Base-by-base conservation (phyloP, 306 rosid genomes). In the Acacia melanoxylon region DNA sequence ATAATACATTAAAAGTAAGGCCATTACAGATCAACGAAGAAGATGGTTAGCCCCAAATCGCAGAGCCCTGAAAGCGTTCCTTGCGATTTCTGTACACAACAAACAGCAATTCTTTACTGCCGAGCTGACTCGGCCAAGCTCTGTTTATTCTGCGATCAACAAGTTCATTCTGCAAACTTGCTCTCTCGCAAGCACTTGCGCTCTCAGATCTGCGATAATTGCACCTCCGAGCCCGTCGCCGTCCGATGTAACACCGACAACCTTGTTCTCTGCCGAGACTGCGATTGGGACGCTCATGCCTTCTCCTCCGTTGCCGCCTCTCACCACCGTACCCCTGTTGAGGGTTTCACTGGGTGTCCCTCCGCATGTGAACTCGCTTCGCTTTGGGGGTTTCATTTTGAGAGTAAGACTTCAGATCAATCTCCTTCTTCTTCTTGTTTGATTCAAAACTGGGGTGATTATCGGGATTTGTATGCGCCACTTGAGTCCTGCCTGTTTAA, bases 51-150 rank as follows among this genome's bases (percentile, higher is more conserved):
- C n/a, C 85, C 91, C 27, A 85, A 80, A 54, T 79, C 88, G 27
- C 56, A 70, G 51, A 19, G 31, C 20, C 62, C 41, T 3, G 87
- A 72, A 37, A 82, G 80, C 15, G 82, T 86, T 31, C 84, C 89
- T 14, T 91, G 96, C 84, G 96, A 91, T 63, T 91, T 85, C 90
- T 91, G 96, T 82, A 67, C 72, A 2, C 79, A 85, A 7, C 88
- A 82, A 70, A 80, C 68, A 0, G 96, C 96, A 0, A 85, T 91
- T 49, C 85, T 91, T 8, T 91, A 88, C 79, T 91, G 96, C 44
- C 67, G 88, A 73, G 96, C 96, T 6, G 96, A 91, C 86, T 88
- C 92, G 0, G 93, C 96, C 8, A 91, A 87, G 93, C 93, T 90
- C 10, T 91, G 96, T 79, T 68, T 91, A 73, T 82, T 88, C 72